Conservation (phyloP, 2,329 filamentous ascomycete genomes). For the Arthrobotrys entomopaga region DNA sequence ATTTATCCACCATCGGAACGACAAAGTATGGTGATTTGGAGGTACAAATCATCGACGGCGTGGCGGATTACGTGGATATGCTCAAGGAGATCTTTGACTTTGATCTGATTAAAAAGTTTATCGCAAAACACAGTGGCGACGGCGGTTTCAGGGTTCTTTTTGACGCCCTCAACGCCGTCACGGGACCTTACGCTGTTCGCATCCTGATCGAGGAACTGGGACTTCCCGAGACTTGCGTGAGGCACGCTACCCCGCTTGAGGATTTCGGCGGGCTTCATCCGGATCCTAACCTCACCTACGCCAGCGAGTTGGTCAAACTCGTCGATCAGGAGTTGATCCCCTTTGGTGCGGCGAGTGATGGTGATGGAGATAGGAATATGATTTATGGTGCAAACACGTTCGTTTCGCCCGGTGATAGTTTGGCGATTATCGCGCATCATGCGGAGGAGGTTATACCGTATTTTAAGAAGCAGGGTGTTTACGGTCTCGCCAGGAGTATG, state of each 20-base stretch:
- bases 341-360: slow-evolving; percentile 95
- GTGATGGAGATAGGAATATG: slow-evolving; percentile 99
- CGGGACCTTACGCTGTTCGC: slow-evolving; percentile 90
- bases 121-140: slow-evolving; percentile 73
- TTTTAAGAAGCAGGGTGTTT: slow-evolving; percentile 97
- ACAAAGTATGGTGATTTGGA: slow-evolving; percentile 86
- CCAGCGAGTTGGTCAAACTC: slow-evolving; percentile 89
- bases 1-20: slow-evolving; percentile 83
- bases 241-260: slow-evolving; percentile 90
- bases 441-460: slow-evolving; percentile 88
- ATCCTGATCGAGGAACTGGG: slow-evolving; percentile 96
- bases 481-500: slow-evolving; percentile 95
- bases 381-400: slow-evolving; percentile 98
- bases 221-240: slow-evolving; percentile 77
- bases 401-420: slow-evolving; percentile 94
- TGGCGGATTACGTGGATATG: slow-evolving; percentile 90
- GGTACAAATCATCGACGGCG: slow-evolving; percentile 94
- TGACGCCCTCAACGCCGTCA: slow-evolving; percentile 92
- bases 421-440: slow-evolving; percentile 98
- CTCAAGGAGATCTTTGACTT: slow-evolving; percentile 99
- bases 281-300: slow-evolving; percentile 97
- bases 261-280: slow-evolving; percentile 98
- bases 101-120: slow-evolving; percentile 92
- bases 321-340: slow-evolving; percentile 92
- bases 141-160: slow-evolving; percentile 96